These are phyloP conservation scores for Sedum album DNA, from an alignment of 164 flowering plant species.

Conservation along the genomic window DNA sequence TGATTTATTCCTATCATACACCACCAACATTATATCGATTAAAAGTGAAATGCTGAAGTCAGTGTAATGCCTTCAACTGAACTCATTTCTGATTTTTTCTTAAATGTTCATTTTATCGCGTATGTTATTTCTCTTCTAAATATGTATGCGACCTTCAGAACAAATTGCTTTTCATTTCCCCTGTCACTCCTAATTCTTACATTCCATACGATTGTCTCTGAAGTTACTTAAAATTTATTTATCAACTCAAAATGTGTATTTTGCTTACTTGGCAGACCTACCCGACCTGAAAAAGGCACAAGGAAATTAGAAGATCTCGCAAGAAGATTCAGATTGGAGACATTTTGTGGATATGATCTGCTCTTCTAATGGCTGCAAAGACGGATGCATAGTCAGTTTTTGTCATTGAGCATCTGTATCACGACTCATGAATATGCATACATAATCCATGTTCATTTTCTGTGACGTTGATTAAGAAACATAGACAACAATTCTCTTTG, in stretches of 20 bases:
- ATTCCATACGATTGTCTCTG: not conserved
- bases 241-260: not conserved
- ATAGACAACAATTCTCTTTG: too few species aligned
- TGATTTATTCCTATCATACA: not conserved
- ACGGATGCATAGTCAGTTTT: too few species aligned
- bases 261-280: conserved; percentile 44
- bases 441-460: too few species aligned
- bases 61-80: not conserved
- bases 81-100: not conserved
- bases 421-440: too few species aligned
- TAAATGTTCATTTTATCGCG: not conserved
- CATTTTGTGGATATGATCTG: not conserved
- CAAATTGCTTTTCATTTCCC: not conserved
- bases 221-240: too few species aligned
- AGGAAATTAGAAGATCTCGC: conserved; percentile 19
- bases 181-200: not conserved
- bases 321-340: not conserved
- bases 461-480: too few species aligned
- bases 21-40: too few species aligned
- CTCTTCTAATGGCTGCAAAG: not conserved
- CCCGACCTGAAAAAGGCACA: conserved; percentile 80
- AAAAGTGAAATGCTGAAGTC: too few species aligned
- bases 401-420: not conserved
- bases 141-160: too few species aligned
- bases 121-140: not conserved